phyloP scores from a whole-genome alignment of 345 rosid species.

The Eucalyptus viminalis region DNA sequence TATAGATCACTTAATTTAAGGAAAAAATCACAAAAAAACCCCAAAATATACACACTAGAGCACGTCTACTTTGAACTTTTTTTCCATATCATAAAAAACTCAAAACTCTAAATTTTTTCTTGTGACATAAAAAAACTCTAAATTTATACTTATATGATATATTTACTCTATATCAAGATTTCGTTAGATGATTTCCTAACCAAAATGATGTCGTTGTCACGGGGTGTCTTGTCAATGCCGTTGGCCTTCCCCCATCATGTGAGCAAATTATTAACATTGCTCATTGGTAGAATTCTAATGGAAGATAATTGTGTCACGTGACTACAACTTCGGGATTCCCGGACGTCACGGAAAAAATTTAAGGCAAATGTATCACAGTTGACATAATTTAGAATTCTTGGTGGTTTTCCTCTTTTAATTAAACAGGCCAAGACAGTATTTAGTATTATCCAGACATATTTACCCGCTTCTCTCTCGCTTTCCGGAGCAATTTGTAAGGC shows the following conservation, averaged over 20 bases:
- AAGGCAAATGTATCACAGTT: too few relatives aligned
- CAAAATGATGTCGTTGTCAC: too few relatives aligned
- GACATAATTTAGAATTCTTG: too few relatives aligned
- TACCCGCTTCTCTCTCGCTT: background rate
- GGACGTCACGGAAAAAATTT: fast-evolving
- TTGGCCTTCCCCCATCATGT: background rate
- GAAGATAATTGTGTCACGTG: too few relatives aligned
- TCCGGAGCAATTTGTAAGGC: background rate
- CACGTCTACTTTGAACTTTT: too few relatives aligned
- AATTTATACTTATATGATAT: background rate
- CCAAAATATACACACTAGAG: background rate
- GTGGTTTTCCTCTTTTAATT: background rate
- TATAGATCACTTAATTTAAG: too few relatives aligned
- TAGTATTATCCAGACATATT: background rate
- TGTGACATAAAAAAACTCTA: too few relatives aligned
- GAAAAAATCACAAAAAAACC: background rate
- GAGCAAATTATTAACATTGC: background rate
- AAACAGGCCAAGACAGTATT: background rate
- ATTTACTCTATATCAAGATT: too few relatives aligned
- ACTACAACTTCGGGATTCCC: fast-evolving
- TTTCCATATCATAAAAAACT: too few relatives aligned
- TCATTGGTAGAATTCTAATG: background rate
- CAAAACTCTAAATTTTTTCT: background rate
- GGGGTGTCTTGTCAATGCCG: fast-evolving
- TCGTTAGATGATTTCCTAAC: too few relatives aligned